Evolutionary conservation across 495 filamentous ascomycete species (phyloP), one percentile per base, ranked within the genome.

Genomic region (Penicillium roqueforti): DNA sequence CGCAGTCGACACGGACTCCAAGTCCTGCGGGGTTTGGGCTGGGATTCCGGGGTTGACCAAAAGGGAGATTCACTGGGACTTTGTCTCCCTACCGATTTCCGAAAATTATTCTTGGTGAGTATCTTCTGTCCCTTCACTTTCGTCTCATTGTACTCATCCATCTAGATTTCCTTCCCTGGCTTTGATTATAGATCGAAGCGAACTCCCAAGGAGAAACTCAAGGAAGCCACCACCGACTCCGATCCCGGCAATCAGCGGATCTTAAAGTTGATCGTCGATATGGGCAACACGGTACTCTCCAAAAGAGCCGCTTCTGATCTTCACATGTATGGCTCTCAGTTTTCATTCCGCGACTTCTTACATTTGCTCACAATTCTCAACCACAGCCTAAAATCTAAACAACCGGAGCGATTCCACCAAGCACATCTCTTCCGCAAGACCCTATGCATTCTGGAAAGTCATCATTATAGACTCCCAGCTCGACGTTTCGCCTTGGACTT

Each of bases 1-100:
- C 80, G 93, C 45, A 97, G 91, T 52, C 82, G 89, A 31, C 93
- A 97, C 66, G 93, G 93, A 2, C 82, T 96, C 28, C 88, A 91
- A 69, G 96, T 95, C 41, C 73, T 98, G 19, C 82, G 83, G 19
- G 86, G 92, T 56, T 73, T 85, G 63, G 91, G 91, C 18, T 98
- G 95, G 93, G 91, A 95, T 65, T 88, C 90, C 36, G 92, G 90
- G 51, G 85, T 91, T 10, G 91, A 92, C 60, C 80, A 83, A 18
- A 82, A 88, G 57, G 95, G 93, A 39, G 83, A 87, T 47, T 88
- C 89, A 1, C 72, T 95, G 14, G 93, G 93, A 16, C 87, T 91
- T 56, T 92, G 91, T 70, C 82, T 98, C 22, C 93, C 93, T 0
- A 68, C 82, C 14, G 76, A 92, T 63, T 85, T 97, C 60, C 75